Base-by-base conservation (phyloP, 2,329 filamentous ascomycete genomes). In the Cytospora chrysosperma region DNA sequence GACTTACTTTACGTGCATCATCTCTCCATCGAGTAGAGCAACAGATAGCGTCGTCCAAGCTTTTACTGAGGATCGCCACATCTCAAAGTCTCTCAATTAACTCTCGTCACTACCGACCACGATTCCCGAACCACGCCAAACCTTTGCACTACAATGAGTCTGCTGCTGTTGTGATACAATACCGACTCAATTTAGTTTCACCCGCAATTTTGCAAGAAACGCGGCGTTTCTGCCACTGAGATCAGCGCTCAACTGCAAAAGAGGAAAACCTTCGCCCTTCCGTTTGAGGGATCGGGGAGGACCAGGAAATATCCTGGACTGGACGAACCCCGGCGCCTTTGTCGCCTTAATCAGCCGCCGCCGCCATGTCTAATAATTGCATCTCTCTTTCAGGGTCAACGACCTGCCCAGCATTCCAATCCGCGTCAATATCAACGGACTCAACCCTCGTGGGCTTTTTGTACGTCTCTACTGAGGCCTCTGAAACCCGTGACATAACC, bases 341-440 rank as follows among this genome's bases (percentile, higher is more conserved):
- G 28, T 59, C 32, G 59, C 49, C 55, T 62, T 53, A 34, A 55
- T 63, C 62, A 77, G 72, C 62, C 87, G n/a, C 55, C 53, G 24
- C 40, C 47, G 56, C 54, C 54, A 67, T 67, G 66, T 87, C 74
- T 32, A 53, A 65, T 56, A 52, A 24, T 5, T 67, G 65, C 34
- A 82, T 90, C 69, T 84, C 87, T 57, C 80, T 90, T 57, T 75
- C 80, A 56, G 82, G 81, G 67, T 89, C 88, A 40, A 85, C 79
- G 17, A 75, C 81, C 65, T 90, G 88, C 75, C 78, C 85, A 63
- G 85, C 87, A 3, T 90, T 89, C 75, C 80, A 79, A 74, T 75
- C 78, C 51, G 83, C 88, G 13, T 88, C 86, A 1, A 80, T 90
- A 69, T 88, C 86, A 53, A 88, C 83, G 32, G 78, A 82, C 71